Percentiles rank a stretch among this genome's conserved stretches.
These are phyloP conservation scores for Zasmidium angulare DNA, from an alignment of 2,329 filamentous ascomycete species.

Conservation along the genomic window DNA sequence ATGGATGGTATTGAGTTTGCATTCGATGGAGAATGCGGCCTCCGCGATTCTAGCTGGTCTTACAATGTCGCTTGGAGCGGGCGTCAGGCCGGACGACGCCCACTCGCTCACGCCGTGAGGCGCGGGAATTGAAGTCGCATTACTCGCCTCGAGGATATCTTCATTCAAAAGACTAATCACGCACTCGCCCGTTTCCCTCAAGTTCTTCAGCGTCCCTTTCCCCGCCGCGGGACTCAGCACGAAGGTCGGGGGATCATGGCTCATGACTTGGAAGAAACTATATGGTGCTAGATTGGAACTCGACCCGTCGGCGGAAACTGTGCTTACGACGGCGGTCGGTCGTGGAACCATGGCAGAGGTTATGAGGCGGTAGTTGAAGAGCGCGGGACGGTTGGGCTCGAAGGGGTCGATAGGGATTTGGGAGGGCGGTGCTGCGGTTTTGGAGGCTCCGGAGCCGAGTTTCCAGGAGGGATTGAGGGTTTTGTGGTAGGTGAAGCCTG, in stretches of 20 bases:
- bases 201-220: conserved; percentile 28
- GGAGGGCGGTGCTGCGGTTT: conserved; percentile 47
- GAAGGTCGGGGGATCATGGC: conserved; percentile 23
- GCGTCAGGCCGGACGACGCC: conserved; percentile 70
- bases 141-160: conserved; percentile 40
- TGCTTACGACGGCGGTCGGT: conserved; percentile 18
- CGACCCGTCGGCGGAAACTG: conserved; percentile 20
- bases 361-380: conserved; percentile 84
- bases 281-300: conserved; percentile 33
- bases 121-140: conserved; percentile 69
- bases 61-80: conserved; percentile 62
- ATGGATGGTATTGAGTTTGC: conserved; percentile 35
- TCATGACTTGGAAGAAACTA: conserved; percentile 32
- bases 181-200: conserved; percentile 28
- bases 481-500: conserved; percentile 58
- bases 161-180: conserved; percentile 23
- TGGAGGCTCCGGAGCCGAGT: conserved; percentile 63
- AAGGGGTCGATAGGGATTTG: conserved; percentile 79
- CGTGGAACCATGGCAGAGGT: conserved; percentile 59
- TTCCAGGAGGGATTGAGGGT: conserved; percentile 63
- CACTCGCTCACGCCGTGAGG: conserved; percentile 75
- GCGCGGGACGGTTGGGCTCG: conserved; percentile 61
- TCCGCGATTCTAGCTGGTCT: conserved; percentile 70
- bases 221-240: conserved; percentile 20
- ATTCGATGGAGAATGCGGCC: conserved; percentile 74